Evolutionary conservation across 2,329 filamentous ascomycete species (phyloP).

Genomic region (Pyrenochaeta sp.): DNA sequence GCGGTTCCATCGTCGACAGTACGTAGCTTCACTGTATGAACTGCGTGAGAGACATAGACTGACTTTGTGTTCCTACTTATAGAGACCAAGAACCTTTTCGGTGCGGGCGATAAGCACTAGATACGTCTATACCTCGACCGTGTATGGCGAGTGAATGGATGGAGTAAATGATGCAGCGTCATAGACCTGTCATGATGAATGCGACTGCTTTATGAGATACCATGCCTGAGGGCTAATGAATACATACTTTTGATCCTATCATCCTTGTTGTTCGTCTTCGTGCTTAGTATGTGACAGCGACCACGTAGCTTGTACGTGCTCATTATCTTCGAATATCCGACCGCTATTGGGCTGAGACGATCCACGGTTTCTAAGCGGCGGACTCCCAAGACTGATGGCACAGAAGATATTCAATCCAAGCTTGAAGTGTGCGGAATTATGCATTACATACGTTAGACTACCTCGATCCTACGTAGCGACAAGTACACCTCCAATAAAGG

Average conservation of each 20-base stretch:
- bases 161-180: neutral
- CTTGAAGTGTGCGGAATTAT: too few relatives aligned
- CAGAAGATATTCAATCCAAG: too few relatives aligned
- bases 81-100: slow-evolving; percentile 58
- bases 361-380: too few relatives aligned
- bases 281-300: neutral
- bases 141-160: slow-evolving; percentile 8
- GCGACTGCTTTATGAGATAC: slow-evolving; percentile 27
- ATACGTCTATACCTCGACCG: slow-evolving; percentile 10
- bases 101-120: slow-evolving; percentile 54
- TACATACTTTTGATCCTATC: neutral
- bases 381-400: too few relatives aligned
- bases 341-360: too few relatives aligned
- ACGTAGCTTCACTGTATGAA: neutral
- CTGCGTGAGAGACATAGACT: neutral
- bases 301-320: too few relatives aligned
- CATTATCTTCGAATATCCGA: too few relatives aligned
- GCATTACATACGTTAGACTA: too few relatives aligned
- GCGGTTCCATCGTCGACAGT: slow-evolving; percentile 53
- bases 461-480: neutral
- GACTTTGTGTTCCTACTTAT: neutral
- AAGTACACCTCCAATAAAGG: neutral
- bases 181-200: neutral
- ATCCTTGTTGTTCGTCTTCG: neutral
- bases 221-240: slow-evolving; percentile 27